Evolutionary conservation across 2,329 filamentous ascomycete genomes (phyloP).

Genomic region (Hyphodiscus sp.): DNA sequence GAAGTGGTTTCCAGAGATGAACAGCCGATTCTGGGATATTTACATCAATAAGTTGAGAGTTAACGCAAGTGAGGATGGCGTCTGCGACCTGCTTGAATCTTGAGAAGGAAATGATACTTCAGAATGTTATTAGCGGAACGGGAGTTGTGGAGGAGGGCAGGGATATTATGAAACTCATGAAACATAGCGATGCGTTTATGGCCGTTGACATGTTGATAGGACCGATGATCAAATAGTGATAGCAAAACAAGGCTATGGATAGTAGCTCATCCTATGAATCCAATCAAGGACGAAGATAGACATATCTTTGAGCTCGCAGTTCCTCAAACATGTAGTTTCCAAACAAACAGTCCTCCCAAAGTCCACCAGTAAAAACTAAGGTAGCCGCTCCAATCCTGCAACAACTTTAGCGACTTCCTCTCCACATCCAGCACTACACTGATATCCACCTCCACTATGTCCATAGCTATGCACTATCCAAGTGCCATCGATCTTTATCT

Average conservation of each 20-base stretch:
- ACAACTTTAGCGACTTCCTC: constrained; percentile 20
- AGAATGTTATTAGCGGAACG: background rate
- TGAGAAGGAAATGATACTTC: background rate
- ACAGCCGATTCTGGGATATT: constrained; percentile 24
- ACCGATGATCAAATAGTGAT: too few relatives aligned
- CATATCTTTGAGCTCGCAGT: background rate
- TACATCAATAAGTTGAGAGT: constrained; percentile 30
- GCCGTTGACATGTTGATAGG: background rate
- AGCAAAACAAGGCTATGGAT: too few relatives aligned
- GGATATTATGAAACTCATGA: background rate
- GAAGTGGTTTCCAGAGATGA: constrained; percentile 16
- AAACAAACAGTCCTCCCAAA: too few relatives aligned
- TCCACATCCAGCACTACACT: constrained; percentile 25
- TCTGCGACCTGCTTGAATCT: constrained; percentile 19
- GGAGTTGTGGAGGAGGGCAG: background rate
- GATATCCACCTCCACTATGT: constrained; percentile 39
- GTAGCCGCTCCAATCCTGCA: background rate
- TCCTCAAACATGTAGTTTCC: too few relatives aligned
- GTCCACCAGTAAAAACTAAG: too few relatives aligned
- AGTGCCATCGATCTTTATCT: constrained; percentile 18
- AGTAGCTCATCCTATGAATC: background rate
- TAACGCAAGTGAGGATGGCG: constrained; percentile 23
- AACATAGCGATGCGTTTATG: background rate
- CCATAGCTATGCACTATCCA: constrained; percentile 40
- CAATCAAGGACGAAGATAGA: background rate